Percentiles rank a stretch among this genome's conserved stretches.
Evolutionary conservation across 1,284 basidiomycete genomes (phyloP).

Genomic region (Takashimella tepidaria): DNA sequence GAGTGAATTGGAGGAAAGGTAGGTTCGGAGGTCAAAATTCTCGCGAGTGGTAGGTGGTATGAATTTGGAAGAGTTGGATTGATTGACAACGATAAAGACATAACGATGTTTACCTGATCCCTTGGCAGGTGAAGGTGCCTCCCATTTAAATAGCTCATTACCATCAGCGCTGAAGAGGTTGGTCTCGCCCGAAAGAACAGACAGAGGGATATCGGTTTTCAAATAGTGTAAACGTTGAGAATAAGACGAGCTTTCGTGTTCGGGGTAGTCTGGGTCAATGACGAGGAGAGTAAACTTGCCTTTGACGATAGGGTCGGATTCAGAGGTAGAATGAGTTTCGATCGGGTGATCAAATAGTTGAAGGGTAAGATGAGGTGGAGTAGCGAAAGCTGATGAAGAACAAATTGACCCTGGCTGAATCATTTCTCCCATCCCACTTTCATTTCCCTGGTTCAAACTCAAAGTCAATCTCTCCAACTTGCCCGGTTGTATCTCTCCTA

Average conservation of each 20-base stretch:
- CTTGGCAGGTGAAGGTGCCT: conserved; percentile 35
- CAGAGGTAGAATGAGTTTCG: conserved; percentile 53
- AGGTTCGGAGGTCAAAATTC: conserved; percentile 28
- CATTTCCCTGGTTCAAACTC: conserved; percentile 49
- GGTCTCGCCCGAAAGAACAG: conserved; percentile 53
- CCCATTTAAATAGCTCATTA: conserved; percentile 33
- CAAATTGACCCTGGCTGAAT: conserved; percentile 70
- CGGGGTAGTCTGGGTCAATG: conserved; percentile 82
- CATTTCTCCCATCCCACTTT: conserved; percentile 22
- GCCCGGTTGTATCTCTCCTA: conserved; percentile 66
- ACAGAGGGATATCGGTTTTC: conserved; percentile 77
- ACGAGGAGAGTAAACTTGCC: conserved; percentile 80
- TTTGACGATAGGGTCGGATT: conserved; percentile 54
- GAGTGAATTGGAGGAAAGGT: conserved; percentile 16
- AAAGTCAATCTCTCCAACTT: conserved; percentile 27
- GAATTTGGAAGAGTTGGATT: conserved; percentile 4
- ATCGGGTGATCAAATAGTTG: conserved; percentile 32
- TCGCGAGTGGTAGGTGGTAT: conserved; percentile 17
- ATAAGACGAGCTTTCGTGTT: conserved; percentile 61
- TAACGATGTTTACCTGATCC: conserved; percentile 37
- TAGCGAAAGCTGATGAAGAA: conserved; percentile 53
- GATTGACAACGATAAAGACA: conserved; percentile 27
- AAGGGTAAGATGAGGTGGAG: conserved; percentile 14
- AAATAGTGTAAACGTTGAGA: conserved; percentile 80
- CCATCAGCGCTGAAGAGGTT: conserved; percentile 39